phyloP scores from a whole-genome alignment of 805 yeast genomes.

The Candida corydali region DNA sequence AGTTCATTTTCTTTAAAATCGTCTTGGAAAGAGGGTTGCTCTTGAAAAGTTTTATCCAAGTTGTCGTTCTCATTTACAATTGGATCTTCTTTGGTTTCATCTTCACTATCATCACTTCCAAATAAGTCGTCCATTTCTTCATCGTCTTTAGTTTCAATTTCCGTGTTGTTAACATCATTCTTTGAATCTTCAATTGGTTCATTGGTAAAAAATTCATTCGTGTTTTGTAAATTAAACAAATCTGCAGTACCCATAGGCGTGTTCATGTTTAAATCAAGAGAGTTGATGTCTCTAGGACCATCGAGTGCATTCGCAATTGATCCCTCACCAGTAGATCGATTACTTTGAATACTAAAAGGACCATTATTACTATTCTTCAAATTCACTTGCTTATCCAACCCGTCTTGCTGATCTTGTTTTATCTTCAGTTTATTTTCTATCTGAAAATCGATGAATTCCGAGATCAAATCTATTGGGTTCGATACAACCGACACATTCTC shows the following conservation, averaged over 20 bases:
- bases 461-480: slow-evolving; percentile 31
- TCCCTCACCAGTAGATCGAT: slow-evolving; percentile 16
- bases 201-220: slow-evolving; percentile 14
- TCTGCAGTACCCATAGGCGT: slow-evolving; percentile 13
- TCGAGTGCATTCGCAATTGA: slow-evolving; percentile 14
- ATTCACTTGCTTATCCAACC: slow-evolving; percentile 4
- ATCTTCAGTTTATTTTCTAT: slow-evolving; percentile 18
- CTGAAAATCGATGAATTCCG: slow-evolving; percentile 32
- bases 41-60: not conserved
- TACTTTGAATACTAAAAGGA: slow-evolving; percentile 15
- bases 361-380: not conserved
- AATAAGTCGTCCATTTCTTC: slow-evolving; percentile 20
- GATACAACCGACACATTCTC: slow-evolving; percentile 7
- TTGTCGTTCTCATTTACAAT: slow-evolving; percentile 1
- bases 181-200: not conserved
- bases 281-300: slow-evolving; percentile 12
- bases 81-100: slow-evolving; percentile 1
- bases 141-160: slow-evolving; percentile 14
- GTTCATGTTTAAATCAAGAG: slow-evolving; percentile 12
- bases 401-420: slow-evolving; percentile 7
- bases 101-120: slow-evolving; percentile 12
- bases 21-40: not conserved
- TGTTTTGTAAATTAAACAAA: slow-evolving; percentile 11
- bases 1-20: not conserved
- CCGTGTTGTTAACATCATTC: not conserved